Base-by-base conservation (phyloP, 2,329 filamentous ascomycete genomes). In the Talaromyces sp. region DNA sequence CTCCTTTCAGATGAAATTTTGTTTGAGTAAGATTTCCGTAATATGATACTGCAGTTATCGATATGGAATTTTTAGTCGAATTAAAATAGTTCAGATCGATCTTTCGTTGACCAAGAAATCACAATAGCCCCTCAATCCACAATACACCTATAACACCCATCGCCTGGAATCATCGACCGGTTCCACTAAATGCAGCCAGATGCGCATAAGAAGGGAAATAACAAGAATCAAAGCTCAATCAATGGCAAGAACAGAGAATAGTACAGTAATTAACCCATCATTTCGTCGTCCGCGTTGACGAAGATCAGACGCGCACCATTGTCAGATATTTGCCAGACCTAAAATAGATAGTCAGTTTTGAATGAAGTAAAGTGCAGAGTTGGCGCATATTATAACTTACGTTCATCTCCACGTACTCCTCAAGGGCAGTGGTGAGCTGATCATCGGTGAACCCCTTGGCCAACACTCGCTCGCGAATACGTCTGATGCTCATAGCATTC, bases 381-480 rank as follows among this genome's bases (percentile, higher is more conserved):
- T 7, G 24, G n/a, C 39, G 8, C 7, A 32, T 49, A 29, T 2
- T 50, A 67, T 17, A 60, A 87, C 92, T 90, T 80, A 97, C 94
- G 79, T 96, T 89, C 56, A 96, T 77, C 61, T 84, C 80, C 2
- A 90, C 87, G 75, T 99, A 97, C 78, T 96, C 93, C 57, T 96
- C 88, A 69, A 99, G 81, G 17, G 92, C 88, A 62, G 84, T 83
- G 67, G 89, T 82, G 77, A 96, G 91, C 74, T 99, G 92, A 73
- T 97, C 91, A 60, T 91, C 88, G 0, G 93, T 99, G 74, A 97
- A 99, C 2, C 94, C 94, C 82, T 96, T 97, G 48, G 92, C 94
- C 65, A 97, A 82, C 27, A 99, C 91, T 61, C 94, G 80, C 74
- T 97, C 92, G 71, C 92, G 85, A 55, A 99, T 90, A 74, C 91